Evolutionary conservation across 1,284 basidiomycete genomes (phyloP).

Genomic region (Golubevia pallescens): DNA sequence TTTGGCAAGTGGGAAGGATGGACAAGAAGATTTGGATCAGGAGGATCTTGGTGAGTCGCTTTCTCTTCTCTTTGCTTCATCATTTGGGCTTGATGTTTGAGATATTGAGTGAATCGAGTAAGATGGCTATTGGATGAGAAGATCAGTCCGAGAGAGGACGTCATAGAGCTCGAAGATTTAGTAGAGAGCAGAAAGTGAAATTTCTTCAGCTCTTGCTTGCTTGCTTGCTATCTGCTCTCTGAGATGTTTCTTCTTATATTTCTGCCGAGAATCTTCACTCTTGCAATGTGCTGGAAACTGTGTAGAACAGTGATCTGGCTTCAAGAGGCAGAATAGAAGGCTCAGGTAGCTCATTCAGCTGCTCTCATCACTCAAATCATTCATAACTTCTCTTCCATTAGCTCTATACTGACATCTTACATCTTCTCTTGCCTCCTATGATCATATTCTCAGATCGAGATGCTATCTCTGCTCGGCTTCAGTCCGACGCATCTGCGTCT

Average conservation of each 20-base stretch:
- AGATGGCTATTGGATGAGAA: conserved; percentile 23
- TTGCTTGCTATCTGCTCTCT: no score
- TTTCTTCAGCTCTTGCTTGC: no score
- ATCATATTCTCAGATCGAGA: conserved; percentile 15
- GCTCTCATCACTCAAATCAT: not conserved
- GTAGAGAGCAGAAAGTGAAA: no score
- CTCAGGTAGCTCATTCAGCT: no score
- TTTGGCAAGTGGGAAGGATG: conserved; percentile 67
- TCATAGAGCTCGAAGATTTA: no score
- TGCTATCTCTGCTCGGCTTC: no score
- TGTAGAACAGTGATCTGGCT: no score
- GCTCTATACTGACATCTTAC: conserved; percentile 65
- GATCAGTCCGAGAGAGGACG: no score
- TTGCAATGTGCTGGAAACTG: no score
- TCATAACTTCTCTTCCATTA: conserved; percentile 12
- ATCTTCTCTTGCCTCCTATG: conserved; percentile 39
- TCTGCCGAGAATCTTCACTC: no score
- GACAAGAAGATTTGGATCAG: conserved; percentile 48
- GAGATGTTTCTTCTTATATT: no score
- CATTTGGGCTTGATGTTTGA: conserved; percentile 5
- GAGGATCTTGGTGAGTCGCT: conserved; percentile 73
- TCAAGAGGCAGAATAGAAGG: no score
- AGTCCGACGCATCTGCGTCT: not conserved
- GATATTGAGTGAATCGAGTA: conserved; percentile 1
- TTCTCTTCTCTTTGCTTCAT: conserved; percentile 6